Evolutionary conservation across 768 basidiomycete species (phyloP).

Genomic region (Collybia sordida): DNA sequence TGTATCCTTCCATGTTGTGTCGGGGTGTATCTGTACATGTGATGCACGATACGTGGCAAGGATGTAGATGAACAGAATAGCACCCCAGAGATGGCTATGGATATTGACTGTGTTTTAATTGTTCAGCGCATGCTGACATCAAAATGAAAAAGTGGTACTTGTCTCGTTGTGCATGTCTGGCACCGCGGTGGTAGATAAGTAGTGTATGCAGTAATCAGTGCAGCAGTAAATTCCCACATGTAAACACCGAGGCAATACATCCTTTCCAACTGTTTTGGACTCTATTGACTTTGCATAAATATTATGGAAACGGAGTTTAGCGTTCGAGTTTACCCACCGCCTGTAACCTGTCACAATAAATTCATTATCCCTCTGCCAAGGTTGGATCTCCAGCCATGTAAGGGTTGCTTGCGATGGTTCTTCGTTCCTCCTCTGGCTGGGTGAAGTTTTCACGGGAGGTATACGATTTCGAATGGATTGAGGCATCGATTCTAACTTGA

Average conservation of each 20-base stretch:
- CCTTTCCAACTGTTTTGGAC: constrained; percentile 61
- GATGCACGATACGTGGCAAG: constrained; percentile 51
- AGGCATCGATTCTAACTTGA: too few relatives aligned
- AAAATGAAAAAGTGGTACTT: constrained; percentile 33
- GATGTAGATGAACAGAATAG: constrained; percentile 57
- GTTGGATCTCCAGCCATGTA: constrained; percentile 58
- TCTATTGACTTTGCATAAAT: constrained; percentile 29
- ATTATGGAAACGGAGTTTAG: constrained; percentile 1
- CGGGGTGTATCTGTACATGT: constrained; percentile 50
- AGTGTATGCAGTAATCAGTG: constrained; percentile 11
- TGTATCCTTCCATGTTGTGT: constrained; percentile 60
- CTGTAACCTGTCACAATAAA: constrained; percentile 71
- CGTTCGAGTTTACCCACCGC: constrained; percentile 41
- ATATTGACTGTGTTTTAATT: constrained; percentile 66
- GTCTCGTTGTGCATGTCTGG: constrained; percentile 81
- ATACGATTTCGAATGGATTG: too few relatives aligned
- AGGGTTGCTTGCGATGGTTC: constrained; percentile 23
- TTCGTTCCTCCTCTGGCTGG: too few relatives aligned
- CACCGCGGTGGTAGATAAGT: constrained; percentile 15
- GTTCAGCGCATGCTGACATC: constrained; percentile 8
- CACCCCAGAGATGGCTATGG: constrained; percentile 76
- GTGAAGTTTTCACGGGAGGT: too few relatives aligned
- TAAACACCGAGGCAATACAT: constrained; percentile 62
- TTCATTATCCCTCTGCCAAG: constrained; percentile 76
- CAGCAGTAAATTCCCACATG: constrained; percentile 47